Base-by-base conservation (phyloP, 2,329 filamentous ascomycete species). In the Phaeosphaeriaceae sp. region DNA sequence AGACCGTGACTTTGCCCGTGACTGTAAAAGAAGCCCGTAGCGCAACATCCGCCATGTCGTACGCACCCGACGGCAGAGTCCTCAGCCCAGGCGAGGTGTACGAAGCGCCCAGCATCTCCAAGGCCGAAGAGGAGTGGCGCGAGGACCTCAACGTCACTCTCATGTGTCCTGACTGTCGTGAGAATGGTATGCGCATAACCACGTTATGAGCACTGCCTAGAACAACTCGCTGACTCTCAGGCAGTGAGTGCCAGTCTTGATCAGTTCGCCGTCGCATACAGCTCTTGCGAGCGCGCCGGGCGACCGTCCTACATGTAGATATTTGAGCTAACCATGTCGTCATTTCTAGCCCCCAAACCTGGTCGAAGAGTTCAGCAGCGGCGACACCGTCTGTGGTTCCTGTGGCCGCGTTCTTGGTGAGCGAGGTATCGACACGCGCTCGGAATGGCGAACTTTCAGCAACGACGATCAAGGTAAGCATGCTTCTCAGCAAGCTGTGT, bases 401-500 rank as follows among this genome's bases (percentile, higher is more conserved):
- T 99, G 95, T 72, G 95, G 95, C 40, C 84, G 97, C 33, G 95
- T 99, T 6, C 86, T 99, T 27, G 91, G 91, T 59, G 91, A 94
- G 72, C 90, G 92, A 66, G 93, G 95, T 76, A 93, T 99, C 73
- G 96, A 99, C 76, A 96, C 92, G 60, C 91, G 96, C 62, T 97
- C 93, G 48, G 95, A 99, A 81, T 99, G 95, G 95, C 92, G 95
- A 76, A 99, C 95, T 0, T 99, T 99, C 81, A 93, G 93, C 75
- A 98, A 98, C 76, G 95, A 99, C 74, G 96, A 99, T 76, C 92
- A 97, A 78, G 92, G 36, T n/a, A 40, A 40, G 36, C 36, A n/a
- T 36, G 11, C 3, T 40, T n/a, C 36, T n/a, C 36, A 17, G 36
- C 11, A 40, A n/a, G 36, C 36, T n/a, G 17, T n/a, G 17, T 40